Conservation (phyloP, 2,329 filamentous ascomycete genomes). For the Fusarium sp. region DNA sequence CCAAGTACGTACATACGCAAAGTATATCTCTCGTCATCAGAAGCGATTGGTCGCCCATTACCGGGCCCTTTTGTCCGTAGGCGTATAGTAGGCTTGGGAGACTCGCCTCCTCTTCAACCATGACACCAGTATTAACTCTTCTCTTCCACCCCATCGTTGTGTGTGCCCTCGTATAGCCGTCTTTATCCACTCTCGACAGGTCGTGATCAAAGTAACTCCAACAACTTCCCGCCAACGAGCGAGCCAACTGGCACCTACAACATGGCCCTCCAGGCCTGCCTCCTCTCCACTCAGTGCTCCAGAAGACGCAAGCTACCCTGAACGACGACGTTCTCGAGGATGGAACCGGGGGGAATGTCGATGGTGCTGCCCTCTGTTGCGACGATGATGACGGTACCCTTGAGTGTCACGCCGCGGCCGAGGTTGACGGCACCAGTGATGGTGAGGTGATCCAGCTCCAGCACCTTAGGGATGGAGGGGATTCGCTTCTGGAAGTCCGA, state of each 20-base stretch:
- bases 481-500: slow-evolving; percentile 95
- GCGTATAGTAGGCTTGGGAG: background rate
- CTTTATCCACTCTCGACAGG: slow-evolving; percentile 14
- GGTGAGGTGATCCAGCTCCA: slow-evolving; percentile 93
- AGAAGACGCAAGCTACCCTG: slow-evolving; percentile 89
- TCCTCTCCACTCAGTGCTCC: slow-evolving; percentile 65
- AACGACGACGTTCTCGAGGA: slow-evolving; percentile 98
- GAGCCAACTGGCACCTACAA: background rate
- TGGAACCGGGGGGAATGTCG: slow-evolving; percentile 94
- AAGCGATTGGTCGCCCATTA: slow-evolving; percentile 4
- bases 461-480: slow-evolving; percentile 87
- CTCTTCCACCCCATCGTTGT: background rate
- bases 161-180: slow-evolving; percentile 1
- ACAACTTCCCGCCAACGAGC: slow-evolving; percentile 4
- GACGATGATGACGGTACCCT: slow-evolving; percentile 99
- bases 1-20: slow-evolving; percentile 39
- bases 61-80: background rate
- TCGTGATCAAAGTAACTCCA: slow-evolving; percentile 14
- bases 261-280: slow-evolving; percentile 2
- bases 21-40: slow-evolving; percentile 23
- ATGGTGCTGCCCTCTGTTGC: slow-evolving; percentile 98
- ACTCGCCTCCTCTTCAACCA: slow-evolving; percentile 6
- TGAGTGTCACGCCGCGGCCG: slow-evolving; percentile 92
- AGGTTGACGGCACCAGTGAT: slow-evolving; percentile 98
- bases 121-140: slow-evolving; percentile 2